These are phyloP conservation scores for Claviceps humidiphila DNA, from an alignment of 2,329 filamentous ascomycete species.

Conservation along the genomic window DNA sequence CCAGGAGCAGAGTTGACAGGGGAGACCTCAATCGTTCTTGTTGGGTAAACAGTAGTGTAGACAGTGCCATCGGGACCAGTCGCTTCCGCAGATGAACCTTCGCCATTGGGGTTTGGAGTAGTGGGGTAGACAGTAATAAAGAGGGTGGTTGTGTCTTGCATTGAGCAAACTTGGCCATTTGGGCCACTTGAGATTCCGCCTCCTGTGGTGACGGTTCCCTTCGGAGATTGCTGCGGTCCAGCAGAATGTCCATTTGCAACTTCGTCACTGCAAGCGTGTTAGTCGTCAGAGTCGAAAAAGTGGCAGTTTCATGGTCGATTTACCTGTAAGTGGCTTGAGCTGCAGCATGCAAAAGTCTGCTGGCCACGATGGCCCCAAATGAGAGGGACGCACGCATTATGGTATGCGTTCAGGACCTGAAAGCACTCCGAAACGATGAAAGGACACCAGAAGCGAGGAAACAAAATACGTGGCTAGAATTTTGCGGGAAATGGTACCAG, in stretches of 20 bases:
- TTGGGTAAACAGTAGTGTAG: slow-evolving; percentile 12
- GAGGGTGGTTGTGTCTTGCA: slow-evolving; percentile 28
- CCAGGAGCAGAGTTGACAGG: slow-evolving; percentile 9
- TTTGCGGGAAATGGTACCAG: slow-evolving; percentile 1
- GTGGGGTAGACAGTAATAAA: slow-evolving; percentile 33
- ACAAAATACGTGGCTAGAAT: slow-evolving; percentile 4
- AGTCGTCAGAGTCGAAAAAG: background rate
- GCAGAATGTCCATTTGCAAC: slow-evolving; percentile 5
- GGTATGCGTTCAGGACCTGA: slow-evolving; percentile 2
- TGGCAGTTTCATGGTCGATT: slow-evolving; percentile 6
- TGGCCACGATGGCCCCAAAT: slow-evolving; percentile 22
- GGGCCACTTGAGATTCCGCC: slow-evolving; percentile 3
- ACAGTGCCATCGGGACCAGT: slow-evolving; percentile 11
- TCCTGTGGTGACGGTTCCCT: slow-evolving; percentile 4
- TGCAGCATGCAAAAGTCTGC: slow-evolving; percentile 19
- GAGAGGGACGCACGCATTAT: slow-evolving; percentile 26
- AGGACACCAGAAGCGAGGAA: background rate
- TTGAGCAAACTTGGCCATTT: slow-evolving; percentile 23
- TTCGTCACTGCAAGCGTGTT: slow-evolving; percentile 6
- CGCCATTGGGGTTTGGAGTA: slow-evolving; percentile 10
- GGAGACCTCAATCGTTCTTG: slow-evolving; percentile 15
- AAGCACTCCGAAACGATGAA: background rate
- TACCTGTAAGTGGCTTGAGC: slow-evolving; percentile 23
- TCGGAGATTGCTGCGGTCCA: slow-evolving; percentile 3
- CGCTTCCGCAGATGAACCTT: slow-evolving; percentile 4